phyloP scores from a whole-genome alignment of 1,284 basidiomycete species.

The Leccinum griseonigrum region DNA sequence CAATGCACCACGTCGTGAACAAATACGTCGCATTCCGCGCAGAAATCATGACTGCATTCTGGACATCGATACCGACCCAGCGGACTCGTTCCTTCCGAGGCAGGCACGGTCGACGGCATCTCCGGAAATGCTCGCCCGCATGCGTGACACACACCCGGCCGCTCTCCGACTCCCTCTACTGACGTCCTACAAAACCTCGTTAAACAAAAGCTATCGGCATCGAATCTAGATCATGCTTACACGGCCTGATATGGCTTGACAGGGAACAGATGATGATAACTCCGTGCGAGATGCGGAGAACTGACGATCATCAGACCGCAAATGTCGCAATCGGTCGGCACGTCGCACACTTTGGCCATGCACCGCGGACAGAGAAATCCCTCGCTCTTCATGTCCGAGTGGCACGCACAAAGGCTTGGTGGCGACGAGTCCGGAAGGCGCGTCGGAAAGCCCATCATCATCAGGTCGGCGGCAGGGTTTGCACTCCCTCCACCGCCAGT shows the following conservation, averaged over 20 bases:
- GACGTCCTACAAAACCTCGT: conserved; percentile 35
- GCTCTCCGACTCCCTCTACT: conserved; percentile 36
- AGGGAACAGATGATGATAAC: conserved; percentile 93
- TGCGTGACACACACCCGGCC: conserved; percentile 57
- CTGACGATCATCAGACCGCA: conserved; percentile 98
- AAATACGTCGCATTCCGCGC: conserved; percentile 74
- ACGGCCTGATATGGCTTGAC: conserved; percentile 79
- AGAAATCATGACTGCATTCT: conserved; percentile 54
- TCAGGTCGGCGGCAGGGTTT: conserved; percentile 81
- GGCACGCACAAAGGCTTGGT: conserved; percentile 88
- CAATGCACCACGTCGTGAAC: conserved; percentile 74
- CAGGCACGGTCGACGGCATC: conserved; percentile 33
- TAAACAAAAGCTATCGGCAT: conserved; percentile 8
- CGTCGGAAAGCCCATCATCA: conserved; percentile 99
- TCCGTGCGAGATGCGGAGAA: conserved; percentile 93
- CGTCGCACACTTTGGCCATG: conserved; percentile 91
- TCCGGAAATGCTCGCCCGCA: conserved; percentile 66
- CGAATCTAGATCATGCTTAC: conserved; percentile 48
- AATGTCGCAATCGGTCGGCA: conserved; percentile 97
- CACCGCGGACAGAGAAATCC: conserved; percentile 97
- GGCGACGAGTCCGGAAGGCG: conserved; percentile 82
- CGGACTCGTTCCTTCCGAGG: conserved; percentile 69
- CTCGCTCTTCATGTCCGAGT: conserved; percentile 84
- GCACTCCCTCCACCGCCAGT: conserved; percentile 43
- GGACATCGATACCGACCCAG: conserved; percentile 79